Evolutionary conservation across 2,329 filamentous ascomycete genomes (phyloP).

Genomic region (Microdochium bolleyi): DNA sequence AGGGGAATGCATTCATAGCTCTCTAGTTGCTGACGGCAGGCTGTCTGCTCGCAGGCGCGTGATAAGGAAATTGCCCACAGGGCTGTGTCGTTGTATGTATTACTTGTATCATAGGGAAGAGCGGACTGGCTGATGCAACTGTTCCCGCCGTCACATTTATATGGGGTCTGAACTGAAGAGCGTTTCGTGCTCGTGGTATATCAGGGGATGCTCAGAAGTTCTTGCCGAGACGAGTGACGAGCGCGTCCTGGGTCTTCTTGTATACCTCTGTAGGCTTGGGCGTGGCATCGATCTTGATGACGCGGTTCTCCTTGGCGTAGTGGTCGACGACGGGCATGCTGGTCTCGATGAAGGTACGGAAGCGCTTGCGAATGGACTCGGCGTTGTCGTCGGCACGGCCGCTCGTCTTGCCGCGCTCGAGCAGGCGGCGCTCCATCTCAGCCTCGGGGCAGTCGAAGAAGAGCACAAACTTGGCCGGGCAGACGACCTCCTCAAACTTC

Average conservation of each 20-base stretch:
- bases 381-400: conserved; percentile 89
- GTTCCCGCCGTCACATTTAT: too few relatives aligned
- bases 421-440: conserved; percentile 74
- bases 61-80: neutral
- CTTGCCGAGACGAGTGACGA: conserved; percentile 40
- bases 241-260: conserved; percentile 39
- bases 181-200: too few relatives aligned
- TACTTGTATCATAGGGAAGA: neutral
- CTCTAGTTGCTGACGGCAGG: too few relatives aligned
- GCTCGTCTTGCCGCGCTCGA: conserved; percentile 88
- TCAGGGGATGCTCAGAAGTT: conserved; percentile 20
- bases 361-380: conserved; percentile 93
- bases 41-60: too few relatives aligned
- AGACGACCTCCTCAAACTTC: conserved; percentile 87
- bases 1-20: neutral
- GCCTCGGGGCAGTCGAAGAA: conserved; percentile 93
- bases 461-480: conserved; percentile 74
- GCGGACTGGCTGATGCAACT: too few relatives aligned
- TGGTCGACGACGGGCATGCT: conserved; percentile 95
- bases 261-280: conserved; percentile 56
- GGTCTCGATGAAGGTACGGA: conserved; percentile 87
- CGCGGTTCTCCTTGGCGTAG: conserved; percentile 67
- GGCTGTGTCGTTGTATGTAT: conserved; percentile 2
- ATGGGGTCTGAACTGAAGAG: too few relatives aligned
- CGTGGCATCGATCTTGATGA: conserved; percentile 73